Evolutionary conservation across 208 protist genomes (phyloP).

Genomic region (Acanthamoeba polyphaga): DNA sequence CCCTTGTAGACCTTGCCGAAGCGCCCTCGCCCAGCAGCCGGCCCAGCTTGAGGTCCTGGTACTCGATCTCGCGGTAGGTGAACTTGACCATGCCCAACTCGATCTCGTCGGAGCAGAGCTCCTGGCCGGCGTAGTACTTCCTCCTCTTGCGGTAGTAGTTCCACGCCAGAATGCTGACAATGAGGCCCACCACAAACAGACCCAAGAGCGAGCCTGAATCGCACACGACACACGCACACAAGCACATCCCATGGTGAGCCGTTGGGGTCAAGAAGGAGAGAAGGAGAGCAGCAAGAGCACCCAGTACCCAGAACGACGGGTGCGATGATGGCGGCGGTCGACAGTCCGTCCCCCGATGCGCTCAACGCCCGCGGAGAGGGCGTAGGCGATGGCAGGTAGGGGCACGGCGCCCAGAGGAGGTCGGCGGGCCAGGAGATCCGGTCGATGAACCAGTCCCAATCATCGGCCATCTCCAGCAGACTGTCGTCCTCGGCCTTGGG

Average conservation of each 20-base stretch:
- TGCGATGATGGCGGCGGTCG: neutral
- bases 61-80: slow-evolving; percentile 59
- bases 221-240: too few relatives aligned
- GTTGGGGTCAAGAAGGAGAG: neutral
- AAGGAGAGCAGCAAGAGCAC: too few relatives aligned
- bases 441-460: neutral
- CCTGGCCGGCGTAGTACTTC: slow-evolving; percentile 34
- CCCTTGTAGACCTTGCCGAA: slow-evolving; percentile 73
- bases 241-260: too few relatives aligned
- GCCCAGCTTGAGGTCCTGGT: slow-evolving; percentile 63
- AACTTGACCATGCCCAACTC: slow-evolving; percentile 8
- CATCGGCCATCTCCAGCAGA: neutral
- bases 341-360: too few relatives aligned
- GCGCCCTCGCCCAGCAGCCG: slow-evolving; percentile 43
- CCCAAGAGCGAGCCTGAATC: neutral
- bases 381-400: neutral
- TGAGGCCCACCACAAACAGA: neutral
- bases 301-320: neutral
- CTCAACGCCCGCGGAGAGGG: neutral
- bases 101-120: neutral
- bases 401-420: slow-evolving; percentile 28
- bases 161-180: neutral
- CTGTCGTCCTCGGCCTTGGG: too few relatives aligned
- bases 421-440: neutral
- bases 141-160: neutral